Conservation (phyloP, 192 early-diverging fungal genomes). For the Polychytrium aggregatum region DNA sequence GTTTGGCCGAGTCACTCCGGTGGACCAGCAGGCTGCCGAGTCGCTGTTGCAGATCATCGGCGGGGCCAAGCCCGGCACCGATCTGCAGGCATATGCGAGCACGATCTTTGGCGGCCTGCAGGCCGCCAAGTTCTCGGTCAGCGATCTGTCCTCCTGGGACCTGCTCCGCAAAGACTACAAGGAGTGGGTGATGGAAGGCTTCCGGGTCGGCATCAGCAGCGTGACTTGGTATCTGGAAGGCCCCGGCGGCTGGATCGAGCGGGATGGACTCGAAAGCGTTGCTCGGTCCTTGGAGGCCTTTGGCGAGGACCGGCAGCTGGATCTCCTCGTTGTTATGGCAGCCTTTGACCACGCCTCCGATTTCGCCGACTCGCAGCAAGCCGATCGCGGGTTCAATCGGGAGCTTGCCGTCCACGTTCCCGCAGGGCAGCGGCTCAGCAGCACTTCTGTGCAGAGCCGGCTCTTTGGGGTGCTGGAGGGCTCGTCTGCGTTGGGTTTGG, state of each 20-base stretch:
- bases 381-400: slow-evolving; percentile 38
- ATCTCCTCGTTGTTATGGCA: slow-evolving; percentile 46
- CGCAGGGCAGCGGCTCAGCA: neutral
- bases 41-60: slow-evolving; percentile 16
- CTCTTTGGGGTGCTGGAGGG: slow-evolving; percentile 22
- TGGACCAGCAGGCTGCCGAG: slow-evolving; percentile 26
- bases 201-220: slow-evolving; percentile 49
- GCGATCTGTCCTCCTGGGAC: slow-evolving; percentile 30
- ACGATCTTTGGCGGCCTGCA: slow-evolving; percentile 38
- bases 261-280: slow-evolving; percentile 29
- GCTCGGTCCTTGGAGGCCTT: slow-evolving; percentile 16
- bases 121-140: slow-evolving; percentile 36
- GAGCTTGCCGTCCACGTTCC: slow-evolving; percentile 41
- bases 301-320: slow-evolving; percentile 27
- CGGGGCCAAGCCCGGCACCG: neutral
- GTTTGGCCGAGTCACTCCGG: slow-evolving; percentile 33
- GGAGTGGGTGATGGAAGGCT: slow-evolving; percentile 35
- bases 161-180: slow-evolving; percentile 68
- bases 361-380: slow-evolving; percentile 1
- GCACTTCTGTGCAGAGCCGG: slow-evolving; percentile 5
- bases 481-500: slow-evolving; percentile 19
- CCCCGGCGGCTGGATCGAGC: slow-evolving; percentile 23
- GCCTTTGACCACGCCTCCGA: slow-evolving; percentile 32
- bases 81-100: slow-evolving; percentile 5
- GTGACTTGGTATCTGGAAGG: slow-evolving; percentile 37